A percentile compares a stretch with the other conserved stretches of the same genome.
Conservation (phyloP, 371 early-diverging fungal genomes). For the Synchytrium microbalum region DNA sequence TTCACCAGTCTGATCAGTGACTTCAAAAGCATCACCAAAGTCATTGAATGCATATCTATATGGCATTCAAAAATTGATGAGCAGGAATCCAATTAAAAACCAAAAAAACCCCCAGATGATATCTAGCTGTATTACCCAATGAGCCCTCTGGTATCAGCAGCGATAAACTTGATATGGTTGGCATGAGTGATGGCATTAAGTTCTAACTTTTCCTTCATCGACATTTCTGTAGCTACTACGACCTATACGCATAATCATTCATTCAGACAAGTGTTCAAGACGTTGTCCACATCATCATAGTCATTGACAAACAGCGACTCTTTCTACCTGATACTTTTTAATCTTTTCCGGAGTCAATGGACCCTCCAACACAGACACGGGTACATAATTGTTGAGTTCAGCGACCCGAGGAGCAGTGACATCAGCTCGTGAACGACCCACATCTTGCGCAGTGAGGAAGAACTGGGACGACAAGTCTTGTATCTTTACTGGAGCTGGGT, state of each 20-base stretch:
- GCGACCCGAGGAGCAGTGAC: conserved; percentile 77
- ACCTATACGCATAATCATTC: conserved; percentile 33
- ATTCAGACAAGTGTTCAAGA: not conserved
- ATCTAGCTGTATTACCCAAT: conserved; percentile 83
- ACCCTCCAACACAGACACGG: conserved; percentile 73
- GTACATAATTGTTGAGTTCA: conserved; percentile 97
- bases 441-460: conserved; percentile 80
- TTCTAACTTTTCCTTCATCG: conserved; percentile 72
- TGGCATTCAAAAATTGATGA: not conserved
- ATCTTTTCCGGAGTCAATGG: conserved; percentile 57
- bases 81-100: not conserved
- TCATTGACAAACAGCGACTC: not conserved
- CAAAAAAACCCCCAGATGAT: conserved; percentile 1
- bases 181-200: conserved; percentile 84
- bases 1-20: conserved; percentile 93
- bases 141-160: conserved; percentile 88
- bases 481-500: conserved; percentile 64
- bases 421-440: conserved; percentile 86
- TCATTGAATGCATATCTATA: conserved; percentile 82
- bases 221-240: conserved; percentile 79
- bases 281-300: not conserved
- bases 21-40: conserved; percentile 85
- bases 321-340: conserved; percentile 54
- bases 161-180: conserved; percentile 84
- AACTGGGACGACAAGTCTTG: conserved; percentile 96